Percentiles rank a stretch among this genome's conserved stretches.
phyloP scores from a whole-genome alignment of 495 filamentous ascomycete genomes.

The Aspergillus egyptiacus region DNA sequence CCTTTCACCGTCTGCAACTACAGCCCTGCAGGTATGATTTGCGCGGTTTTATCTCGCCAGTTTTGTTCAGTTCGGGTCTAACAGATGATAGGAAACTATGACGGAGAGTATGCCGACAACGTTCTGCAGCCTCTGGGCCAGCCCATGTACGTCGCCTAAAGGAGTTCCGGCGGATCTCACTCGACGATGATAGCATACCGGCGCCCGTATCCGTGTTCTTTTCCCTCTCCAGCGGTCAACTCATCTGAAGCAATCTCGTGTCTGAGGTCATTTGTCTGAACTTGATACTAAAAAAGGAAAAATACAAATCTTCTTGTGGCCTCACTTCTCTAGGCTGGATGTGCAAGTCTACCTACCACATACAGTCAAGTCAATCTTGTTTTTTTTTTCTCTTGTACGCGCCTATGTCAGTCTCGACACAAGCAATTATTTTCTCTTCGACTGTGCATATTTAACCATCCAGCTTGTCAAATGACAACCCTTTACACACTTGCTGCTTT shows the following conservation, averaged over 20 bases:
- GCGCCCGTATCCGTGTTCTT: neutral
- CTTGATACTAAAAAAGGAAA: no score
- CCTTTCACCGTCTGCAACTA: constrained; percentile 89
- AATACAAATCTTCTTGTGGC: no score
- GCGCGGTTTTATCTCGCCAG: neutral
- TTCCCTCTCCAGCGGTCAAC: no score
- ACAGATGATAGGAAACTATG: constrained; percentile 54
- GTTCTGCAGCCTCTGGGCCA: constrained; percentile 48
- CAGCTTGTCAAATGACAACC: constrained; percentile 15
- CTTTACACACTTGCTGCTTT: constrained; percentile 13
- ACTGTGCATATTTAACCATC: constrained; percentile 38
- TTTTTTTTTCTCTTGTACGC: neutral
- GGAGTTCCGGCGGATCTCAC: no score
- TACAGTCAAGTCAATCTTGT: neutral
- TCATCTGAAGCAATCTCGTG: no score
- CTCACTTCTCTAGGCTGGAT: no score
- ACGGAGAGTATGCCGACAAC: constrained; percentile 58
- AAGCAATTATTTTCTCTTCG: constrained; percentile 22
- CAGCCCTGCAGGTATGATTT: constrained; percentile 59
- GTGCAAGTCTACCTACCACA: no score
- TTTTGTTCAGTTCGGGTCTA: constrained; percentile 19
- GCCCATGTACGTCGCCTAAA: constrained; percentile 23
- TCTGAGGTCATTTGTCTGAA: no score
- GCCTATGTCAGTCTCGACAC: neutral
- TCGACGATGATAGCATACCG: neutral